Evolutionary conservation across 768 basidiomycete genomes (phyloP).

Genomic region (Mycena vitilis): DNA sequence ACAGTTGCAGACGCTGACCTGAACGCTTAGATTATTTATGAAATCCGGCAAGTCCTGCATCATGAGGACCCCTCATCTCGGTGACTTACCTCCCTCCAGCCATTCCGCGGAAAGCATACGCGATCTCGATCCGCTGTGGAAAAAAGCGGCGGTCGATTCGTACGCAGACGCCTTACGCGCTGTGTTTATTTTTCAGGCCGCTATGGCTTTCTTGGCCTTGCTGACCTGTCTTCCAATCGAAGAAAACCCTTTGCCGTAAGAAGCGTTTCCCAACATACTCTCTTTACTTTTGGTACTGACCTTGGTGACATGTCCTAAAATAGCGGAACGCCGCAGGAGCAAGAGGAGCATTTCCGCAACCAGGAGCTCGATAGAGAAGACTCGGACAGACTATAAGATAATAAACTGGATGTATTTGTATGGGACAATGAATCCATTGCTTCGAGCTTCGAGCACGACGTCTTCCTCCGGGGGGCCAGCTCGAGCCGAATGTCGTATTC

Average conservation of each 20-base stretch:
- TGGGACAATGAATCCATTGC: background rate
- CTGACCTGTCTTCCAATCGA: conserved; percentile 80
- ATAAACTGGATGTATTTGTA: conserved; percentile 35
- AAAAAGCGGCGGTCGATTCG: conserved; percentile 75
- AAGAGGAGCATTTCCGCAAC: conserved; percentile 66
- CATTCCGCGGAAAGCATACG: conserved; percentile 82
- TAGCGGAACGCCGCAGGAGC: conserved; percentile 73
- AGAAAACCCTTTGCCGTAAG: conserved; percentile 75
- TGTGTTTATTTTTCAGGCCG: conserved; percentile 86
- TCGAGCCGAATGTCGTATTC: conserved; percentile 2
- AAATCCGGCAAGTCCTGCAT: conserved; percentile 63
- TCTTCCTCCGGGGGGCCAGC: background rate
- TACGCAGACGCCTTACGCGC: conserved; percentile 84
- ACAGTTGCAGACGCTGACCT: conserved; percentile 34
- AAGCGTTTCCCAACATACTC: background rate
- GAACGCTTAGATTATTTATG: conserved; percentile 70
- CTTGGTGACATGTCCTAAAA: conserved; percentile 6
- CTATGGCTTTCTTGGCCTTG: conserved; percentile 73
- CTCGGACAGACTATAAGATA: conserved; percentile 43
- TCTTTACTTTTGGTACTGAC: conserved; percentile 24
- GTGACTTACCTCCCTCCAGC: conserved; percentile 47
- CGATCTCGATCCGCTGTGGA: conserved; percentile 63
- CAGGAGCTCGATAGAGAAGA: conserved; percentile 41
- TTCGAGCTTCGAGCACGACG: background rate
- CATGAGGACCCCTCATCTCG: background rate